Base-by-base conservation (phyloP, 495 filamentous ascomycete species). In the Hypoxylon lienhwacheense region DNA sequence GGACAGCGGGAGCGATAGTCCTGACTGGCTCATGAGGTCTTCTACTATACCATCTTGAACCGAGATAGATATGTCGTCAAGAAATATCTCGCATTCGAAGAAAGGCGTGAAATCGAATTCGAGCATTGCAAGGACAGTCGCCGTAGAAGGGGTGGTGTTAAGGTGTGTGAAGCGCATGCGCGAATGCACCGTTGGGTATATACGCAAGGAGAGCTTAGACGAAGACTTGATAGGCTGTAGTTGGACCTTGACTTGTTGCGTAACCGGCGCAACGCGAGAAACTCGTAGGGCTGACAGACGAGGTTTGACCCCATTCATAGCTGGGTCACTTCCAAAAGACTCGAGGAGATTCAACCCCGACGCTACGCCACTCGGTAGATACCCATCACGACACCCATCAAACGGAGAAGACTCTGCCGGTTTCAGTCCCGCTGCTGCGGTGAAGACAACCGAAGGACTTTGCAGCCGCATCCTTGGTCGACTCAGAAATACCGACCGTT, bases 101-200 rank as follows among this genome's bases (percentile, higher is more conserved):
- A 89, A 91, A 15, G 90, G 85, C 0, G 89, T 92, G 45, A 95
- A 85, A 68, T 97, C 91, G 41, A 96, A 74, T 67, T 96, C 91
- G 12, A 97, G 76, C 40, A 87, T 86, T 15, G 91, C 91, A 35
- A 95, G 80, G 0, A 92, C 77, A 16, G 82, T 78, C n/a, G 83
- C 77, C 49, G 79, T 83, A 10, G 80, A 76, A 15, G 83, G 78
- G 5, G 79, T 78, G 5, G 81, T 80, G 52, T 84, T 87, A 19
- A 86, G 74, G 48, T 85, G 81, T 5, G 89, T 84, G 66, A 95
- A 95, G 22, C 89, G 79, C 39, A 96, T 83, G 20, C 89, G 82
- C 17, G 89, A 87, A 67, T 90, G 89, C n/a, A 91, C 83, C 3
- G 87, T 84, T 10, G 91, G 90, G 35, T 84, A 86, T 47, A 92